phyloP scores from a whole-genome alignment of 331 rosid species.

The Stylosanthes scabra region DNA sequence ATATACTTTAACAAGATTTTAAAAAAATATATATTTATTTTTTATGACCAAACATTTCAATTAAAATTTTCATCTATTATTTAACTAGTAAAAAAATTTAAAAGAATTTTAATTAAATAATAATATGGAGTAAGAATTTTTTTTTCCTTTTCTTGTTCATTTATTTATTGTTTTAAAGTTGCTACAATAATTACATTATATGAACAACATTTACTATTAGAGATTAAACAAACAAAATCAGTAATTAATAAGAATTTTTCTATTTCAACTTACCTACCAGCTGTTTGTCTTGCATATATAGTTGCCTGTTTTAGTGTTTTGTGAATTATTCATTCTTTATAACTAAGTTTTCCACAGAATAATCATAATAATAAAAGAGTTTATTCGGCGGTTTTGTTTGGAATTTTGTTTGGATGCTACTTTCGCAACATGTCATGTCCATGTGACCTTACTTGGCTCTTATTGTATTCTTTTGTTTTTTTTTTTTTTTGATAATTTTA shows the following conservation, averaged over 20 bases:
- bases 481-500: not conserved
- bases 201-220: too few relatives aligned
- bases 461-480: not conserved
- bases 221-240: too few relatives aligned
- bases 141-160: too few relatives aligned
- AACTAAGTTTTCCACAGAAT: not conserved
- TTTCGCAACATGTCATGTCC: constrained; percentile 28
- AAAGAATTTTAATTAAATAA: too few relatives aligned
- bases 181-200: too few relatives aligned
- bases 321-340: not conserved
- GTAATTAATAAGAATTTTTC: not conserved
- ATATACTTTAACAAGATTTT: too few relatives aligned
- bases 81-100: too few relatives aligned
- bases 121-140: too few relatives aligned
- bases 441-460: not conserved
- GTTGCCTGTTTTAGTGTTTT: not conserved
- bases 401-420: constrained; percentile 11
- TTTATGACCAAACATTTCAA: too few relatives aligned
- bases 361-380: not conserved
- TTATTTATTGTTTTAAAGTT: too few relatives aligned
- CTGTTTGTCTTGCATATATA: constrained; percentile 7
- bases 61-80: too few relatives aligned
- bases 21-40: too few relatives aligned
- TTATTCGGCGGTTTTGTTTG: constrained; percentile 11
- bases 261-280: not conserved